Evolutionary conservation across 1,284 basidiomycete genomes (phyloP), one percentile per base, ranked within the genome.

Genomic region (Wallemia ichthyophaga): DNA sequence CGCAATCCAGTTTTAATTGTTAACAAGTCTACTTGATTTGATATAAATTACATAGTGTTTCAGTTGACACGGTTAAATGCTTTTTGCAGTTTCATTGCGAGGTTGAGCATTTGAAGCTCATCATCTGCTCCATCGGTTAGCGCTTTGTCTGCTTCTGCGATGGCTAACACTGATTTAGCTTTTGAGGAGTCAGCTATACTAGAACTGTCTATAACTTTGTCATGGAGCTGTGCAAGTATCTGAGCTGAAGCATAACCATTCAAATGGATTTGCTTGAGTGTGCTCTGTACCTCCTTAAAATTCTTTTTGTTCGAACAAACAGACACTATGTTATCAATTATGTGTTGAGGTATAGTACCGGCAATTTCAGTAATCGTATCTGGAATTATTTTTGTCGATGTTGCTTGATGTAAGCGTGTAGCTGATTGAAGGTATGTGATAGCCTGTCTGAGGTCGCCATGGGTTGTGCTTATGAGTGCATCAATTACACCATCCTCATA

Each of bases 371-470:
- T 85, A 21, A 98, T 83, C 5, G 72, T 73, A 15, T 67, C 68
- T 9, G 80, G 70, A 1, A 80, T 79, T 62, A 96, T 85, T 23
- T 78, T 73, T 15, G 78, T 78, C 17, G 68, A 69, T 1, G 78
- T 79, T 0, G 85, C 81, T 2, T 82, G 63, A 62, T 74, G 82
- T 31, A 98, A 74, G 27, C 92, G 79, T 56, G 87, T 83, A 2
- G 91, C 91, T 7, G 91, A 95, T 69, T 99, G 94, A 2, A 99
- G 76, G 69, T 94, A 98, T 15, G 92, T 98, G 70, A 98, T 98
- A n/a, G 92, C 85, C 59, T 94, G 85, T 57, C 94, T 83, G 58
- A 99, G 77, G 70, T 99, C 94, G 31, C 94, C 94, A 61, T 81
- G 79, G 1, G 92, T 92, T 24, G 82, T 80, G 56, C 71, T 73